Base-by-base conservation (phyloP, 2,329 filamentous ascomycete species). In the Ophiostoma sp. region DNA sequence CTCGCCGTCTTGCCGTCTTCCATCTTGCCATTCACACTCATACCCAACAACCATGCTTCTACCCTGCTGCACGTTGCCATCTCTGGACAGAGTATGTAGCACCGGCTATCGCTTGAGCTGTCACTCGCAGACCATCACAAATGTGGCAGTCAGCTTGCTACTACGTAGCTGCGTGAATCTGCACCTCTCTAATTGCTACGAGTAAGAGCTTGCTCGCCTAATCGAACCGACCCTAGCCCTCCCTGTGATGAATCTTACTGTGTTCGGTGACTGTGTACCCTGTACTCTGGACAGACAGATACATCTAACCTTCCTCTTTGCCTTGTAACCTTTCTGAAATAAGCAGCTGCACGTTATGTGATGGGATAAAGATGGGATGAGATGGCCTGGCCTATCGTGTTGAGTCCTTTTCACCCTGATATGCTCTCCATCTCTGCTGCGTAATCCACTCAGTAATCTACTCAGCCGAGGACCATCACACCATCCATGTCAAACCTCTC, bases 61-160 rank as follows among this genome's bases (percentile, higher is more conserved):
- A 31, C 27, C 23, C 39, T 41, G 27, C 52, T 23, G 52, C 52
- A 13, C 5, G 52, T 27, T 27, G 23, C 15, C 27, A 62, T 54
- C 52, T 23, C 7, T 54, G 27, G 1, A 31, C 3, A 31, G 27
- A 31, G 27, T 31, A 31, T 3, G 3, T 31, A 31, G 27, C 27
- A 62, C 27, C 13, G 27, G 13, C 17, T n/a, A 62, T 33, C 57
- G 33, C 57, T 60, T 33, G 57, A 62, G 57, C 57, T 62, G 27
- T 62, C 57, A 62, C 57, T 62, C 57, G 27, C 52, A 57, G 57
- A 27, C 57, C 35, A 62, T 62, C 57, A 62, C 57, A 62, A 57
- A 62, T 62, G 15, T 62, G 57, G 27, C 23, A 62, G 57, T 62
- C 52, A 27, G 52, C 52, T 57, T 57, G 52, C n/a, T 57, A n/a